Evolutionary conservation across 805 yeast species (phyloP).

Genomic region (Pichia paraexigua): DNA sequence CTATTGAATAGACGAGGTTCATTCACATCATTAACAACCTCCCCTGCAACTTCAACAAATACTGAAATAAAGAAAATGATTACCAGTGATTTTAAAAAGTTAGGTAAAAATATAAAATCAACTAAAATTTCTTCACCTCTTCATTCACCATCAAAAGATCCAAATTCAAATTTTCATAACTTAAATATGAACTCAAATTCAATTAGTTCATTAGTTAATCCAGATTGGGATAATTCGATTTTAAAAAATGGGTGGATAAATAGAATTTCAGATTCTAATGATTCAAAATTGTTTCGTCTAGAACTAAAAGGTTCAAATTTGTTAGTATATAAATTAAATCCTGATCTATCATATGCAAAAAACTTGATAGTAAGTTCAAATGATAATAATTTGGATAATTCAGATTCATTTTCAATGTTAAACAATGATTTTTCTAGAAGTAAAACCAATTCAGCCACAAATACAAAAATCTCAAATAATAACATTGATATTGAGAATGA

Average conservation of each 20-base stretch:
- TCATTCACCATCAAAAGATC: neutral
- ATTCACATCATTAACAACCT: neutral
- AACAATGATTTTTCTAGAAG: neutral
- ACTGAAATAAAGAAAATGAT: neutral
- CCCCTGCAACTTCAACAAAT: neutral
- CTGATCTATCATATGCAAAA: slow-evolving; percentile 27
- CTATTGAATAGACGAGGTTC: neutral
- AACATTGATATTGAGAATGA: neutral
- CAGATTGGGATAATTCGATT: slow-evolving; percentile 28
- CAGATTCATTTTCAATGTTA: neutral
- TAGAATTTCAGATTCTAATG: slow-evolving; percentile 31
- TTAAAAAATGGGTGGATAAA: slow-evolving; percentile 58
- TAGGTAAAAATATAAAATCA: neutral
- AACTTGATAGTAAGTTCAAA: neutral
- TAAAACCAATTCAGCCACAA: neutral
- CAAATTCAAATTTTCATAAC: neutral
- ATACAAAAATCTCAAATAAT: neutral
- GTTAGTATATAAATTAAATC: slow-evolving; percentile 51
- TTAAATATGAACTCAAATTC: neutral
- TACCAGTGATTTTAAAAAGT: neutral
- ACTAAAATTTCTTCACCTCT: neutral
- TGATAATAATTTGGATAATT: neutral
- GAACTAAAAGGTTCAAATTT: slow-evolving; percentile 65
- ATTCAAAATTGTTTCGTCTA: slow-evolving; percentile 44
- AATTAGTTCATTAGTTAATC: slow-evolving; percentile 19